Base-by-base conservation (phyloP, 768 basidiomycete genomes). In the Punctularia strigosozonata region DNA sequence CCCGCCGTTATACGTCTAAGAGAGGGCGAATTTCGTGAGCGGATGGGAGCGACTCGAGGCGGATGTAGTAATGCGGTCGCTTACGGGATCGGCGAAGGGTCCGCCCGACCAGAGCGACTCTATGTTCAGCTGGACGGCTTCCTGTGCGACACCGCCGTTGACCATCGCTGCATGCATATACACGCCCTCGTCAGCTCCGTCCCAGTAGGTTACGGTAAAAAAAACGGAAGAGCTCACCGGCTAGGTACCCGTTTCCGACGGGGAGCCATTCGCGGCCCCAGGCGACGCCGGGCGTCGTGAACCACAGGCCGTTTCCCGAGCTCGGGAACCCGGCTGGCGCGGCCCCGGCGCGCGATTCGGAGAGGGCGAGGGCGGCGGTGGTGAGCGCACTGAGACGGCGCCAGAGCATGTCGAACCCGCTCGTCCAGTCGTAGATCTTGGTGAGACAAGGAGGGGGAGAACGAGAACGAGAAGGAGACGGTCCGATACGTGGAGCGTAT, bases 221-320 rank as follows among this genome's bases (percentile, higher is more conserved):
- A 25, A 25, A 19, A 22, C 14, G 22, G 22, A 4, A 25, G 7
- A 3, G 13, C 59, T 31, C 49, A 73, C 77, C 78, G 47, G 67
- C 80, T 35, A 83, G 63, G 48, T 73, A 78, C 1, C 82, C 82
- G 55, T 86, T 86, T 24, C 82, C 82, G 21, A 84, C 61, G 1
- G 83, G 83, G 20, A 85, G 68, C 50, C 61, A 76, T 31, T 80
- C 69, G 32, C 64, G 62, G 0, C 65, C 56, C 82, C 82, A 85
- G 15, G 64, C 52, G 0, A 51, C 51, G 2, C 71, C 77, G 0
- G 72, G 66, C 13, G 63, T 41, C 3, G 58, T 69, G 46, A 77
- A 85, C 82, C 82, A 85, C 21, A 85, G 61, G 5, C 73, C 81
- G 56, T 85, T 84, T n/a, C 82, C 82, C 10, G 77, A 75, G 3